Evolutionary conservation across 176 grass and related monocot species (phyloP), one percentile per base, ranked within the genome.

Genomic region (Poa annua): DNA sequence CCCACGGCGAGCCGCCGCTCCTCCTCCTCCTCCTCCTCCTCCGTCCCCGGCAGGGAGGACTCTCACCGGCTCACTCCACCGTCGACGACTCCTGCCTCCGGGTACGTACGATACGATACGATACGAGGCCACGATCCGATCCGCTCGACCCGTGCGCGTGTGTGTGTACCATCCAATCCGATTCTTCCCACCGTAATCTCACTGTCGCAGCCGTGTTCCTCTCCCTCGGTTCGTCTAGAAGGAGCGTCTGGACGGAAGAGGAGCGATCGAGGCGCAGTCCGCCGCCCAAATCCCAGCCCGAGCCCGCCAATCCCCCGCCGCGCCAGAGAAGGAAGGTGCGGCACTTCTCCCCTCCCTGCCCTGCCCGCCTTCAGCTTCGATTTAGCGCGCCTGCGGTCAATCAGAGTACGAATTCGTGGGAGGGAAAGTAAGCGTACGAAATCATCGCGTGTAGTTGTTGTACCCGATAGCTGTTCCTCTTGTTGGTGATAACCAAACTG

Each of bases 171-270:
- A 47, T 74, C 66, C 50, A 16, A 13, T 20, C 65, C 44, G 29
- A 29, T 29, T 29, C n/a, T 76, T 77, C 42, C 47, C 71, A 10
- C 48, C 84, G 29, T 29, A 29, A 29, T 53, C 33, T 75, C 77
- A 76, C 80, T 72, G 6, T 34, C 54, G 52, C 89, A 63, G 25
- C 86, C 83, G 33, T 75, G 39, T 77, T 47, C 59, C 73, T 77
- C 56, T 21, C 55, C 82, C 52, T 68, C 75, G 36, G 48, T 34
- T 67, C 48, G 26, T 38, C 65, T 49, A 60, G 62, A 78, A 12
- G 38, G 56, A 85, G 56, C 44, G 54, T 68, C 77, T 20, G 38
- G 38, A 0, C 38, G 38, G 35, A 36, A 36, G 5, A 36, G 35
- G 83, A 61, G 76, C 44, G 44, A 72, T 91, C 71, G 62, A 84